Percentiles rank a stretch among this genome's conserved stretches.
phyloP scores from a whole-genome alignment of 1,284 basidiomycete species.

The Fomitopsis palustris region DNA sequence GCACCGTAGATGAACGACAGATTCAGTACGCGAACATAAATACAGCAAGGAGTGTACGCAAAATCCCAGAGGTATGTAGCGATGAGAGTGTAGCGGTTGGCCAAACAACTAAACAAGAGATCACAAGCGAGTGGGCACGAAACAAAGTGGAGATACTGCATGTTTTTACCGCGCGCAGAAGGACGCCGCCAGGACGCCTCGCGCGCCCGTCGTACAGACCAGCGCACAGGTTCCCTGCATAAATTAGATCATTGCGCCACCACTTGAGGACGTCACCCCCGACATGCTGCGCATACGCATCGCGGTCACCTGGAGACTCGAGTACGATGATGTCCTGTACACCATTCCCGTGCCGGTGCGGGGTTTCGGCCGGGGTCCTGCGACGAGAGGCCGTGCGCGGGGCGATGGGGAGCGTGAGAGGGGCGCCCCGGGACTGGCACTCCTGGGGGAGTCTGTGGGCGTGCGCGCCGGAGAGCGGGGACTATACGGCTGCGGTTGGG shows the following conservation, averaged over 20 bases:
- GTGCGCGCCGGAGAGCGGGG: neutral
- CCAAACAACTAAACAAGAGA: neutral
- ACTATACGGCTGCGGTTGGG: neutral
- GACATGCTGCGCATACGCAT: slow-evolving; percentile 16
- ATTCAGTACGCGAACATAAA: neutral
- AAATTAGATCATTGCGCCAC: slow-evolving; percentile 12
- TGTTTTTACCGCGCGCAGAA: neutral
- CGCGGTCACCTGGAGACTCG: slow-evolving; percentile 21
- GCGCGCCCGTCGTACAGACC: neutral
- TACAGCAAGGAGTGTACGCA: neutral
- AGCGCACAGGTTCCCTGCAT: neutral
- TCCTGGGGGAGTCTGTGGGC: neutral
- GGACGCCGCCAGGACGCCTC: neutral
- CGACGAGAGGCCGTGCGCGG: slow-evolving; percentile 4
- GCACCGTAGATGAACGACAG: neutral
- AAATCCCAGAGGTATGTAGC: no score
- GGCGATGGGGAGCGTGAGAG: neutral
- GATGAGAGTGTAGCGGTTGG: no score
- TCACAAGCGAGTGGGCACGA: neutral
- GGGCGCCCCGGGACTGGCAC: neutral
- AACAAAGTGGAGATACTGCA: neutral
- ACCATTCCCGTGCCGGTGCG: slow-evolving; percentile 30
- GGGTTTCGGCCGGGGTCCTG: slow-evolving; percentile 18
- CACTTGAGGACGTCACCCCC: slow-evolving; percentile 13
- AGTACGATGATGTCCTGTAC: slow-evolving; percentile 26